A percentile compares a stretch with the other conserved stretches of the same genome.
phyloP scores from a whole-genome alignment of 2,329 filamentous ascomycete species.

The Aspergillus oerlinghausenensis region DNA sequence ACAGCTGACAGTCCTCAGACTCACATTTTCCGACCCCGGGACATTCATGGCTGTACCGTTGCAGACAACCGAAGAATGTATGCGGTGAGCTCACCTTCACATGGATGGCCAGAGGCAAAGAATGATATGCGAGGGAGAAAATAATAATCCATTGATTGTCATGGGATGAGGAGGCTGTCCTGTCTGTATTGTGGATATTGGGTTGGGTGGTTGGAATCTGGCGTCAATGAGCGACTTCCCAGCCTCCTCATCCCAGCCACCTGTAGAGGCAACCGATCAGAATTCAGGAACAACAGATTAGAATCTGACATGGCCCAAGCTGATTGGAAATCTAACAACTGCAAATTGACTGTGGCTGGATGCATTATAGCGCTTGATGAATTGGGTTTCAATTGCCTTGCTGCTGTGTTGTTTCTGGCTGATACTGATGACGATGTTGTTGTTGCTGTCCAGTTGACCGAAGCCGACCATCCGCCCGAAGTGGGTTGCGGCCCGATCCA shows the following conservation, averaged over 20 bases:
- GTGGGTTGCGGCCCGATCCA: not conserved
- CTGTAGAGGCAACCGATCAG: slow-evolving; percentile 4
- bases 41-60: slow-evolving; percentile 23
- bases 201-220: slow-evolving; percentile 11
- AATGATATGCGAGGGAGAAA: slow-evolving; percentile 2
- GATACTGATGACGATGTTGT: not conserved
- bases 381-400: not conserved
- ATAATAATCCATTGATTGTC: slow-evolving; percentile 1
- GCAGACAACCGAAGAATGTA: slow-evolving; percentile 17
- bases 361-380: not conserved
- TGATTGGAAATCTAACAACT: slow-evolving; percentile 5
- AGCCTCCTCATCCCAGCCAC: slow-evolving; percentile 18
- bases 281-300: slow-evolving; percentile 1
- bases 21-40: slow-evolving; percentile 20
- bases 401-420: not conserved
- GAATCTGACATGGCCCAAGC: slow-evolving; percentile 7
- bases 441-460: not conserved
- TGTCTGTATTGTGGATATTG: slow-evolving; percentile 6
- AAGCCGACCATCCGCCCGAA: not conserved
- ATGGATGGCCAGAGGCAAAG: slow-evolving; percentile 5
- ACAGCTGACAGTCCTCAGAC: slow-evolving; percentile 38
- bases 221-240: slow-evolving; percentile 7
- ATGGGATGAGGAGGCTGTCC: not conserved
- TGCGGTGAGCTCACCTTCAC: slow-evolving; percentile 14
- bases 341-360: not conserved